A percentile compares a stretch with the other conserved stretches of the same genome.
Evolutionary conservation across 2,329 filamentous ascomycete genomes (phyloP).

Genomic region (Cyanodermella asteris): DNA sequence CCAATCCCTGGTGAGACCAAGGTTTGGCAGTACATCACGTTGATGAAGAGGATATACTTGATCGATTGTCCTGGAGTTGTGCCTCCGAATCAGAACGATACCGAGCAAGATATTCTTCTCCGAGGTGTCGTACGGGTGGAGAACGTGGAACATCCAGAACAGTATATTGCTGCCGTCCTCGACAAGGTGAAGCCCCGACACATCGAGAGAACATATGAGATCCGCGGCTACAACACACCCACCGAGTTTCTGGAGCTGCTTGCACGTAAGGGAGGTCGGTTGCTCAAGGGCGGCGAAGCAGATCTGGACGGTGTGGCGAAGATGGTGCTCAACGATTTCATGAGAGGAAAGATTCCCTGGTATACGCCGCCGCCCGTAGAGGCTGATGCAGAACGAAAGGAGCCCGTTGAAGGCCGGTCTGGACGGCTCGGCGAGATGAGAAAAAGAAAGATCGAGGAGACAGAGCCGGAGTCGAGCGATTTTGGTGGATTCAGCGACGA

Average conservation of each 20-base stretch:
- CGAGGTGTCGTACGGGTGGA: slow-evolving; percentile 84
- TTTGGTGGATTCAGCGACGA: too few relatives aligned
- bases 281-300: slow-evolving; percentile 82
- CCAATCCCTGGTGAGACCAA: slow-evolving; percentile 95
- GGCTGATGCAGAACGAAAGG: slow-evolving; percentile 26
- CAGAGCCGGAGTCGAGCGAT: too few relatives aligned
- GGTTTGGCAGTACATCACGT: slow-evolving; percentile 90
- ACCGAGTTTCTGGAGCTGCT: slow-evolving; percentile 72
- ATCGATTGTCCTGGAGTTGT: slow-evolving; percentile 97
- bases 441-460: slow-evolving; percentile 44
- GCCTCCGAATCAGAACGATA: slow-evolving; percentile 65
- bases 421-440: slow-evolving; percentile 70
- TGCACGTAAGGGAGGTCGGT: slow-evolving; percentile 64
- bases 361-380: slow-evolving; percentile 58
- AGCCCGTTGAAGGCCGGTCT: slow-evolving; percentile 43
- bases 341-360: slow-evolving; percentile 90
- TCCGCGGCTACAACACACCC: slow-evolving; percentile 55
- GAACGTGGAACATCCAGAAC: slow-evolving; percentile 87
- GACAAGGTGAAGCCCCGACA: slow-evolving; percentile 64
- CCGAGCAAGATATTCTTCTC: slow-evolving; percentile 68
- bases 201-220: slow-evolving; percentile 77
- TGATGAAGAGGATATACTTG: slow-evolving; percentile 86
- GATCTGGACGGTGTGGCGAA: slow-evolving; percentile 90
- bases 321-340: slow-evolving; percentile 91
- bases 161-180: slow-evolving; percentile 76